Evolutionary conservation across 129 eudicot genomes (phyloP), one percentile per base, ranked within the genome.

Genomic region (Pulicaria dysenterica): DNA sequence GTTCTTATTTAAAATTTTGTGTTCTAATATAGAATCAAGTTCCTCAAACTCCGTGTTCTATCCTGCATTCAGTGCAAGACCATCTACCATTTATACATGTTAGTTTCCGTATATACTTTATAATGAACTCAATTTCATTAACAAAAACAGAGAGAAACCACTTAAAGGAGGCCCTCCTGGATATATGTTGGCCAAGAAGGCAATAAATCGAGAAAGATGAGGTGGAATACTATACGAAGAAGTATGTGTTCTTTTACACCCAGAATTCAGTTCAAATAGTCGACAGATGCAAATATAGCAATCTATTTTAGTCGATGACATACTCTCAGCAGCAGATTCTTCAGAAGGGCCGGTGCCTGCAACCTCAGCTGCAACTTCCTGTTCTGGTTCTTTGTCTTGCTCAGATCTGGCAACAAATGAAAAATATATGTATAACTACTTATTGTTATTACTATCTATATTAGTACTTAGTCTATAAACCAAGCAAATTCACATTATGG

Each of bases 301-400:
- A 70, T 41, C 51, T 50, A 53, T 10, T 41, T n/a, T 14, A 36
- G 56, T 44, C 56, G 13, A 75, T 46, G 53, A 74, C 89, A 79
- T 90, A 95, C 97, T 38, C 63, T 91, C 96, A 56, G 91, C 86
- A 83, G 86, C 82, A 81, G 87, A 53, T 49, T 88, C 80, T 88
- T 91, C 84, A 71, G 87, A 24, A 70, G 93, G 85, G 7, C 85
- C 96, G 66, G 91, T n/a, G 66, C 81, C 81, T 13, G 70, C 84
- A 65, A 64, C 86, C 80, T 86, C 91, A 51, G 91, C 38, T 48
- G 80, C 89, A 66, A 83, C 92, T 74, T 88, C 97, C 34, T 76
- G 90, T 70, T 91, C 95, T 50, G 92, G 92, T 76, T 88, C 95
- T 66, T 90, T 91, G 83, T 91, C 95, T 83, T 91, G 97, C 74